A percentile compares a stretch with the other conserved stretches of the same genome.
Conservation (phyloP, 169 alveolate species). For the Nephromyces sp. region DNA sequence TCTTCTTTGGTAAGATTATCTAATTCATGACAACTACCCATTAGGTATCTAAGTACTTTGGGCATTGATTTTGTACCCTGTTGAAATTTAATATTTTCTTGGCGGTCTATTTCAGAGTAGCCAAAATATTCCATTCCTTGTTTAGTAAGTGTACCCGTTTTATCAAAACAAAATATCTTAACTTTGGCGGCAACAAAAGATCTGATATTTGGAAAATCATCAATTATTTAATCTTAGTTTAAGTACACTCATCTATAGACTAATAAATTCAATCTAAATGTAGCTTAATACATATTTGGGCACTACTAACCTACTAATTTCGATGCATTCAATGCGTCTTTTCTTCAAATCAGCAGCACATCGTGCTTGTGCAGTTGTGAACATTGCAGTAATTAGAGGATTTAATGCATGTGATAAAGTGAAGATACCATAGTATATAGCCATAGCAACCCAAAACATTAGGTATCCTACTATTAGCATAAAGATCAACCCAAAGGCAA, state of each 20-base stretch:
- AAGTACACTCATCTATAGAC: too few species aligned
- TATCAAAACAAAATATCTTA: constrained; percentile 49
- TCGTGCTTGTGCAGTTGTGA: background rate
- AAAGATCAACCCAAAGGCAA: too few species aligned
- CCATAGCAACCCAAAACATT: background rate
- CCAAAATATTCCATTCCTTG: constrained; percentile 25
- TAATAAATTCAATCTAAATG: too few species aligned
- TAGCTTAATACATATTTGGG: too few species aligned
- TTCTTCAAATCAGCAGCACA: background rate
- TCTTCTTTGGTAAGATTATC: background rate
- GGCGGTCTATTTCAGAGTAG: background rate
- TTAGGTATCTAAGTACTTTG: too few species aligned
- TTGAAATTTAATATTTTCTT: background rate
- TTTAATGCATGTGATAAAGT: background rate
- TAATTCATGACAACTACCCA: background rate
- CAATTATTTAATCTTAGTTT: too few species aligned
- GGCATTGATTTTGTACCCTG: too few species aligned
- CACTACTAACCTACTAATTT: background rate
- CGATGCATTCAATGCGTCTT: background rate
- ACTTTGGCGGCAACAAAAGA: constrained; percentile 90
- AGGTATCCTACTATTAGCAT: too few species aligned
- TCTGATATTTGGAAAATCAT: too few species aligned
- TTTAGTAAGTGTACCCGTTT: constrained; percentile 37
- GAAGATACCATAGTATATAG: background rate
- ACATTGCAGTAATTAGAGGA: background rate